Conservation (phyloP, 1,284 basidiomycete species). For the Anthracocystis walkeri region DNA sequence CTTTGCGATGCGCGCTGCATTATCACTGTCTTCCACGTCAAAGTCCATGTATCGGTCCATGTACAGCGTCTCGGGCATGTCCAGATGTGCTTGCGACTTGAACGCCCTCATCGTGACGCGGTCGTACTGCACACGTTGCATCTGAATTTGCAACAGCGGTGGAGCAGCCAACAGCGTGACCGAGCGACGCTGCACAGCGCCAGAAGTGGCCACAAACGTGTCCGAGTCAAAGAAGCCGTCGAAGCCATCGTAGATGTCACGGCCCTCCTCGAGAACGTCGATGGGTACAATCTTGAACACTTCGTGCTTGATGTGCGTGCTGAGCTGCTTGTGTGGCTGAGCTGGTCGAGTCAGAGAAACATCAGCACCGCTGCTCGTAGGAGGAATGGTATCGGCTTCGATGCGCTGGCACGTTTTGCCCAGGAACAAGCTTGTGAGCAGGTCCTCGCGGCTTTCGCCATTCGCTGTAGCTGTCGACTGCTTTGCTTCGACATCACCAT, state of each 20-base stretch:
- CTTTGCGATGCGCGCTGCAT: constrained; percentile 75
- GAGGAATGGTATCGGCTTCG: constrained; percentile 27
- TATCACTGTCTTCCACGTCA: constrained; percentile 75
- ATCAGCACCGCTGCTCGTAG: constrained; percentile 3
- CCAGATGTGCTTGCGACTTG: constrained; percentile 95
- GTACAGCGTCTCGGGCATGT: constrained; percentile 85
- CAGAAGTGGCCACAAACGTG: constrained; percentile 81
- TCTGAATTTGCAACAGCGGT: constrained; percentile 91
- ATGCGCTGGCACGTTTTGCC: constrained; percentile 62
- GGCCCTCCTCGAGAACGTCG: constrained; percentile 85
- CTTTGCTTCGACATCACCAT: constrained; percentile 10
- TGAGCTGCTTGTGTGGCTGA: constrained; percentile 42
- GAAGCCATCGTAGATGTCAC: constrained; percentile 92
- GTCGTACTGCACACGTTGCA: constrained; percentile 97
- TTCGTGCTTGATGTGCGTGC: constrained; percentile 84
- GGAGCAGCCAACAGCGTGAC: constrained; percentile 88
- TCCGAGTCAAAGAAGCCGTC: constrained; percentile 90
- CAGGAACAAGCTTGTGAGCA: constrained; percentile 54
- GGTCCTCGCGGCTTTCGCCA: constrained; percentile 18
- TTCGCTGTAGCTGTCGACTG: background rate
- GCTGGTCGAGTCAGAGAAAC: constrained; percentile 18
- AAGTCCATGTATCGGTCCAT: constrained; percentile 87
- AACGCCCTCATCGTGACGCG: constrained; percentile 85
- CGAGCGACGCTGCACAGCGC: constrained; percentile 86
- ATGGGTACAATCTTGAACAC: constrained; percentile 93